Percentiles rank a stretch among this genome's conserved stretches.
Evolutionary conservation across 768 basidiomycete genomes (phyloP).

Genomic region (Lactarius hatsudake): DNA sequence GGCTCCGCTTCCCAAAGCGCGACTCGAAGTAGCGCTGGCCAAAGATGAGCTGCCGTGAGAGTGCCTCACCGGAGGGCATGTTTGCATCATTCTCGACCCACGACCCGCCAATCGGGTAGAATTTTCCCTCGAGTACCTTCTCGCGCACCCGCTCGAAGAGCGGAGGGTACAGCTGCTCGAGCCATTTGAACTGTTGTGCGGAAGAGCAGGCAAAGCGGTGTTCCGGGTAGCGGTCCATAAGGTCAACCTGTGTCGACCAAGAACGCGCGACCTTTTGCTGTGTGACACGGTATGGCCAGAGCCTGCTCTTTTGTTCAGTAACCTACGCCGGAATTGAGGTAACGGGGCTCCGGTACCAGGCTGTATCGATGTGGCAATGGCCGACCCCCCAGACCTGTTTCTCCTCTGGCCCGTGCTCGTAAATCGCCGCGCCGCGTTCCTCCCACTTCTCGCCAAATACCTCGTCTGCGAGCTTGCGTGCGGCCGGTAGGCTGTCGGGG

Average conservation of each 20-base stretch:
- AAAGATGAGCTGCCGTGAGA: slow-evolving; percentile 88
- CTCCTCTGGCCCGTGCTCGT: slow-evolving; percentile 57
- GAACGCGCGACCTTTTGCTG: slow-evolving; percentile 97
- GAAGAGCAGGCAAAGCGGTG: slow-evolving; percentile 88
- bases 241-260: slow-evolving; percentile 96
- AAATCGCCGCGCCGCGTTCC: slow-evolving; percentile 64
- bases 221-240: slow-evolving; percentile 97
- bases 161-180: slow-evolving; percentile 83
- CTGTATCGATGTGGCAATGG: slow-evolving; percentile 80
- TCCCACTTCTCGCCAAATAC: slow-evolving; percentile 89
- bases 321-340: background rate
- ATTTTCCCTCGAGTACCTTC: slow-evolving; percentile 72
- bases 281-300: slow-evolving; percentile 94
- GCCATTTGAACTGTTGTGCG: slow-evolving; percentile 95
- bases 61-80: slow-evolving; percentile 93
- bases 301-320: slow-evolving; percentile 37
- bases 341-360: slow-evolving; percentile 48
- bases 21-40: slow-evolving; percentile 84
- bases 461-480: slow-evolving; percentile 71
- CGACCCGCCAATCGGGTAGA: slow-evolving; percentile 87
- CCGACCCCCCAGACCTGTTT: slow-evolving; percentile 82
- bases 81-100: slow-evolving; percentile 95
- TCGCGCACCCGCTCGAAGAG: slow-evolving; percentile 79
- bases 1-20: slow-evolving; percentile 45
- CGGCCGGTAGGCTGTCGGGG: slow-evolving; percentile 47